Evolutionary conservation across 2,329 filamentous ascomycete species (phyloP).

Genomic region (Beauveria sp.): DNA sequence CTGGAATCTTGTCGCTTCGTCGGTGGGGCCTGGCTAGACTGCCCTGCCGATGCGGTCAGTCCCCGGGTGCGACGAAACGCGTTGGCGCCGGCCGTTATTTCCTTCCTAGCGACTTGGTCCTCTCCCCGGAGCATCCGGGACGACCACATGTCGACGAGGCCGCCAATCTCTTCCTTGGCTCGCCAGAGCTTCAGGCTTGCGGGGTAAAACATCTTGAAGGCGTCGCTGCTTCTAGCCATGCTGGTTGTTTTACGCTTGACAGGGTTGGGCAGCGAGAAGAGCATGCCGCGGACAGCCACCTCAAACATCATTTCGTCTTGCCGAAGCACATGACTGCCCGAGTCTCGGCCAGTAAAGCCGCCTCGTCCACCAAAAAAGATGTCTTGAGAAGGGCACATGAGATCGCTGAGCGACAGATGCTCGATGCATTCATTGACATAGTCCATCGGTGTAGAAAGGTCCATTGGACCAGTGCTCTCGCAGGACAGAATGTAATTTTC

Average conservation of each 20-base stretch:
- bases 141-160: conserved; percentile 62
- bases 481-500: conserved; percentile 92
- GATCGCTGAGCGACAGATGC: conserved; percentile 76
- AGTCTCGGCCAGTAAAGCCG: conserved; percentile 44
- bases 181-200: conserved; percentile 77
- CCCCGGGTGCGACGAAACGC: conserved; percentile 34
- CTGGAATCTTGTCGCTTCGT: background rate
- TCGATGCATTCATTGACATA: conserved; percentile 81
- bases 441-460: conserved; percentile 58
- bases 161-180: conserved; percentile 72
- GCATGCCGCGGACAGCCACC: conserved; percentile 74
- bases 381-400: conserved; percentile 68
- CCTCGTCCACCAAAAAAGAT: conserved; percentile 58
- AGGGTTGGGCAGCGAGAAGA: conserved; percentile 78
- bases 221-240: conserved; percentile 44
- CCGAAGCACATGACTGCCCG: conserved; percentile 65
- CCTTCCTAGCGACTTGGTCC: conserved; percentile 26
- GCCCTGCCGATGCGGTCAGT: background rate
- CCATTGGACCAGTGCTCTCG: conserved; percentile 42
- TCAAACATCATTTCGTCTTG: conserved; percentile 96
- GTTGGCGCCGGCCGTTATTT: conserved; percentile 37
- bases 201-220: conserved; percentile 89
- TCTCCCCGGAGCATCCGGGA: conserved; percentile 52
- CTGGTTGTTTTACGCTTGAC: conserved; percentile 61
- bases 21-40: conserved; percentile 7